Evolutionary conservation across 495 filamentous ascomycete species (phyloP), one percentile per base, ranked within the genome.

Genomic region (Sphaerosporella brunnea): DNA sequence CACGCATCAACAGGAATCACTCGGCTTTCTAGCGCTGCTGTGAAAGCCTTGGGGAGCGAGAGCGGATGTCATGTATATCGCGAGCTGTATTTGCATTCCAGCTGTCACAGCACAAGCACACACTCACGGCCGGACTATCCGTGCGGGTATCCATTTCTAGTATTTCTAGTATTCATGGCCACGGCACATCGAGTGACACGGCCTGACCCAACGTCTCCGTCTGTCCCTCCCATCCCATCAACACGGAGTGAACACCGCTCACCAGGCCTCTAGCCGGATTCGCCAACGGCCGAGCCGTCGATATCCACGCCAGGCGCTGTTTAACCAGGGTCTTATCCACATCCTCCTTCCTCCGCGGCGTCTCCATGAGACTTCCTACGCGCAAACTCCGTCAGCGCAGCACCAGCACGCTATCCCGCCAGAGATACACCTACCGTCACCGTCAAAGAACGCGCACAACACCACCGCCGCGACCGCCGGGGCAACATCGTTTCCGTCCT

Each of bases 161-260:
- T n/a, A n/a, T n/a, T n/a, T n/a, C n/a, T n/a, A n/a, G n/a, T n/a
- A n/a, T n/a, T n/a, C n/a, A n/a, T n/a, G n/a, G n/a, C n/a, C n/a
- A n/a, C n/a, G n/a, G n/a, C n/a, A n/a, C n/a, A n/a, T n/a, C n/a
- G n/a, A n/a, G n/a, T n/a, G n/a, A n/a, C n/a, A n/a, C n/a, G n/a
- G n/a, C n/a, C n/a, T n/a, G n/a, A n/a, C n/a, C n/a, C n/a, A n/a
- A n/a, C n/a, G n/a, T n/a, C n/a, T n/a, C n/a, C n/a, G n/a, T n/a
- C n/a, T n/a, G n/a, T n/a, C n/a, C n/a, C 21, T 43, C 40, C 34
- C 51, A 43, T 10, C 45, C 66, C 76, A 96, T 90, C 37, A 96
- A 65, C 53, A 84, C 93, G 32, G 79, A 78, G 64, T 95, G 93
- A 32, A 95, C 77, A 46, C 78, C 80, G 60, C 93, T 82, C 41